phyloP scores from a whole-genome alignment of 257 asterid species.

The Capsicum chinense region DNA sequence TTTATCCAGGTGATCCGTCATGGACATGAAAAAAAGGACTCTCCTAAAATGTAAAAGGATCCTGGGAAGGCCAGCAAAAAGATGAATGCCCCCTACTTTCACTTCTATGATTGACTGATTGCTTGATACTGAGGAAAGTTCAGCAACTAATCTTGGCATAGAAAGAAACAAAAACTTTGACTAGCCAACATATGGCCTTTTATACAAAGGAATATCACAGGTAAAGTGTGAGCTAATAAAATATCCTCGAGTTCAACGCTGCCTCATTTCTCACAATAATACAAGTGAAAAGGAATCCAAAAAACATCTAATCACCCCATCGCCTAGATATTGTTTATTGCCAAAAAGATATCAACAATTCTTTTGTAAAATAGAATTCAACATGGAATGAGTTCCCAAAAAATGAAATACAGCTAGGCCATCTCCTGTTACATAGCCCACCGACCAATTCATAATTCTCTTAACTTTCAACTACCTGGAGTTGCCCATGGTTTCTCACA shows the following conservation, averaged over 20 bases:
- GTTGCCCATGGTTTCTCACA: conserved; percentile 21
- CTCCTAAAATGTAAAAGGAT: neutral
- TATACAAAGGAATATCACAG: conserved; percentile 22
- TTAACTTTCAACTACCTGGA: neutral
- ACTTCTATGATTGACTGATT: conserved; percentile 19
- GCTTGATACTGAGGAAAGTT: conserved; percentile 12
- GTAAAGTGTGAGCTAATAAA: neutral
- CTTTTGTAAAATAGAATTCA: conserved; percentile 15
- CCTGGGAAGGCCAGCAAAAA: neutral
- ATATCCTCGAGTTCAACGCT: neutral
- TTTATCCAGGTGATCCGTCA: neutral
- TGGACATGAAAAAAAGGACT: neutral
- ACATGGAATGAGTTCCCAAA: neutral
- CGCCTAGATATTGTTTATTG: neutral
- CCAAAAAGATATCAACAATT: neutral
- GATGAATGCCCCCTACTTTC: conserved; percentile 15
- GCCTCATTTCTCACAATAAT: conserved; percentile 18
- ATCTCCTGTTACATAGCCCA: conserved; percentile 3
- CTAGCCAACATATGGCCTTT: conserved; percentile 12
- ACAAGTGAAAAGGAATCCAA: conserved; percentile 5
- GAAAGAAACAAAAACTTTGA: conserved; percentile 6
- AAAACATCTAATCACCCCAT: neutral
- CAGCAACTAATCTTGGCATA: conserved; percentile 1
- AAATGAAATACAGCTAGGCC: conserved; percentile 5
- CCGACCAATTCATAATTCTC: neutral